These are phyloP conservation scores for Fusarium ramigenum DNA, from an alignment of 2,329 filamentous ascomycete species.

Conservation along the genomic window DNA sequence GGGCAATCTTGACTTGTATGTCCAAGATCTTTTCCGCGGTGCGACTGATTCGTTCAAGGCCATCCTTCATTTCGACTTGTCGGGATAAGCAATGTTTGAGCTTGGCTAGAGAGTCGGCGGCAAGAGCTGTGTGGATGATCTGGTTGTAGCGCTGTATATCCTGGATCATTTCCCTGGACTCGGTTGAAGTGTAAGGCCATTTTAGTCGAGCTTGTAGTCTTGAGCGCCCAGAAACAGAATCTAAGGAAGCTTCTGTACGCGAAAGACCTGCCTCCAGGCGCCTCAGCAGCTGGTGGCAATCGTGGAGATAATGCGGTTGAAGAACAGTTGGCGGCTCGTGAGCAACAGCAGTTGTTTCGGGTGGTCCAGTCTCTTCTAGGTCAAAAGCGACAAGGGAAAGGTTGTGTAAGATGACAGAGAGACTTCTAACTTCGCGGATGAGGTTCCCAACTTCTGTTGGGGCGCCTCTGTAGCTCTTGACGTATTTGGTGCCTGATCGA, in stretches of 20 bases:
- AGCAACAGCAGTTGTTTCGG: no score
- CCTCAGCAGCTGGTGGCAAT: background rate
- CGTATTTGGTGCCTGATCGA: background rate
- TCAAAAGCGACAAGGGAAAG: background rate
- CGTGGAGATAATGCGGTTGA: background rate
- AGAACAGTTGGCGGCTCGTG: background rate
- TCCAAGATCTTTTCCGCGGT: background rate
- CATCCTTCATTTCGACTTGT: background rate
- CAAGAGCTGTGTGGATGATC: background rate
- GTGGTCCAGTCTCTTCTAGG: background rate
- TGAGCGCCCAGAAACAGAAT: background rate
- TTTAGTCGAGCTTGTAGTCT: background rate
- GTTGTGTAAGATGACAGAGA: background rate
- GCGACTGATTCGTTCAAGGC: background rate
- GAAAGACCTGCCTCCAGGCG: background rate
- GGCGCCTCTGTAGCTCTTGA: background rate
- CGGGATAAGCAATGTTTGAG: background rate
- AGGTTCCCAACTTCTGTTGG: background rate
- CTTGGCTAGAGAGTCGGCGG: background rate
- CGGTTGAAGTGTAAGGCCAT: conserved; percentile 1
- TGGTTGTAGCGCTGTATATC: background rate
- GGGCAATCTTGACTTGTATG: background rate
- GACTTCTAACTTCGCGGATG: background rate
- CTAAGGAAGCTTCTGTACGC: background rate
- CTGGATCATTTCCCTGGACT: background rate